Evolutionary conservation across 306 rosid genomes (phyloP).

Genomic region (Vigna angularis): DNA sequence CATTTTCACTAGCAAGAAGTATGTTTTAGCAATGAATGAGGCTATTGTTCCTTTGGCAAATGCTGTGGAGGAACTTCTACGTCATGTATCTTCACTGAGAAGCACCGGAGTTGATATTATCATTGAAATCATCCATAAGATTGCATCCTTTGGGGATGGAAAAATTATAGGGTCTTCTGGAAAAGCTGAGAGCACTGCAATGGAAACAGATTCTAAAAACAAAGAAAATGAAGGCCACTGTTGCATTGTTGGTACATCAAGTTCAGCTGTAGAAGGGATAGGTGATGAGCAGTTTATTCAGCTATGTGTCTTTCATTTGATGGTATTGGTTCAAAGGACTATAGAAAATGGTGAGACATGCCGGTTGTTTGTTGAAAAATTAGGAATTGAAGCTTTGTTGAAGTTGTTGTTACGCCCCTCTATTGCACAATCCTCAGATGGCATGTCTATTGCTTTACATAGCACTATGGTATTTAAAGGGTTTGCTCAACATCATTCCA

Average conservation of each 20-base stretch:
- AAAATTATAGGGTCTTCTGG: slow-evolving; percentile 51
- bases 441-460: slow-evolving; percentile 93
- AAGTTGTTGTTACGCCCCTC: slow-evolving; percentile 80
- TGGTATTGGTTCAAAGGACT: slow-evolving; percentile 92
- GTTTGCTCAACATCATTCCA: slow-evolving; percentile 95
- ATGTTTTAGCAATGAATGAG: slow-evolving; percentile 86
- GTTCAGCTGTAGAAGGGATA: slow-evolving; percentile 73
- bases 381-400: slow-evolving; percentile 88
- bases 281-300: slow-evolving; percentile 83
- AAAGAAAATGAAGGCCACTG: slow-evolving; percentile 67
- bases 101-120: slow-evolving; percentile 88
- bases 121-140: slow-evolving; percentile 83
- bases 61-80: slow-evolving; percentile 97
- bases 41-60: slow-evolving; percentile 96
- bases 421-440: slow-evolving; percentile 90
- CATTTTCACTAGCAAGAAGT: slow-evolving; percentile 86
- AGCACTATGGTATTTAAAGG: slow-evolving; percentile 99
- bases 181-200: slow-evolving; percentile 73
- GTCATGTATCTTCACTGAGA: slow-evolving; percentile 90
- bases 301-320: slow-evolving; percentile 84
- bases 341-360: slow-evolving; percentile 98
- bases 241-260: slow-evolving; percentile 59
- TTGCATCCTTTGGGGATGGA: slow-evolving; percentile 73
- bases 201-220: slow-evolving; percentile 94
- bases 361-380: slow-evolving; percentile 94